Evolutionary conservation across 345 rosid genomes (phyloP).

Genomic region (Dimocarpus longan): DNA sequence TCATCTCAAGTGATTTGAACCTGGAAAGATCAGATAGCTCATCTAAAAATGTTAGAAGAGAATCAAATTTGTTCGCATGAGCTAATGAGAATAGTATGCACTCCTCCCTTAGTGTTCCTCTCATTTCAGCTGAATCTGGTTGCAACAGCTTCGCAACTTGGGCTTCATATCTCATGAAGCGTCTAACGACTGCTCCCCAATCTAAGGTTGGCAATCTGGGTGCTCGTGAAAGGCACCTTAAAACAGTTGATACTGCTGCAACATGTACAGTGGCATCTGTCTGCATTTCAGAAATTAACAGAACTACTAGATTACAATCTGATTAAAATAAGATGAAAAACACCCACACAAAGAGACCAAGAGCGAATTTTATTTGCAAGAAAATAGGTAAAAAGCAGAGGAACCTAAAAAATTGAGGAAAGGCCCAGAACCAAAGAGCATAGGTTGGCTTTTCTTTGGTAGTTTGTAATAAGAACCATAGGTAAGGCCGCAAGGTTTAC

Average conservation of each 20-base stretch:
- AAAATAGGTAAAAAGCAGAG: not conserved
- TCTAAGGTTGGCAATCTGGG: conserved; percentile 81
- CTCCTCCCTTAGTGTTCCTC: conserved; percentile 65
- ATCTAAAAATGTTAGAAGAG: conserved; percentile 69
- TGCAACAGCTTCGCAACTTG: conserved; percentile 36
- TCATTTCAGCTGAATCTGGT: conserved; percentile 41
- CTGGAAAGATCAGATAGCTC: conserved; percentile 80
- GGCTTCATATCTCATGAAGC: conserved; percentile 80
- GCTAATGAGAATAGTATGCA: conserved; percentile 63
- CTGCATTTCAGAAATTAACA: conserved; percentile 42
- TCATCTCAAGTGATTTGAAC: conserved; percentile 65
- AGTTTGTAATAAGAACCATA: not conserved
- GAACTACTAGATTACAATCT: not conserved
- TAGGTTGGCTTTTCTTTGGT: not conserved
- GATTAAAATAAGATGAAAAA: not conserved
- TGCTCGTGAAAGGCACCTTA: conserved; percentile 79
- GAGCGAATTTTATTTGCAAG: not conserved
- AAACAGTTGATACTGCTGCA: conserved; percentile 47
- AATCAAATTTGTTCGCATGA: conserved; percentile 69
- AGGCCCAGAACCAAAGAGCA: not conserved
- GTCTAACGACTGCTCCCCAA: conserved; percentile 80
- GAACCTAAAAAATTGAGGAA: not conserved
- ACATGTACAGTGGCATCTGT: conserved; percentile 32
- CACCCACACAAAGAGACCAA: not conserved
- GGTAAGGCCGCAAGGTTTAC: not conserved